Conservation (phyloP, 495 filamentous ascomycete genomes). For the Pyrenula aspistea region DNA sequence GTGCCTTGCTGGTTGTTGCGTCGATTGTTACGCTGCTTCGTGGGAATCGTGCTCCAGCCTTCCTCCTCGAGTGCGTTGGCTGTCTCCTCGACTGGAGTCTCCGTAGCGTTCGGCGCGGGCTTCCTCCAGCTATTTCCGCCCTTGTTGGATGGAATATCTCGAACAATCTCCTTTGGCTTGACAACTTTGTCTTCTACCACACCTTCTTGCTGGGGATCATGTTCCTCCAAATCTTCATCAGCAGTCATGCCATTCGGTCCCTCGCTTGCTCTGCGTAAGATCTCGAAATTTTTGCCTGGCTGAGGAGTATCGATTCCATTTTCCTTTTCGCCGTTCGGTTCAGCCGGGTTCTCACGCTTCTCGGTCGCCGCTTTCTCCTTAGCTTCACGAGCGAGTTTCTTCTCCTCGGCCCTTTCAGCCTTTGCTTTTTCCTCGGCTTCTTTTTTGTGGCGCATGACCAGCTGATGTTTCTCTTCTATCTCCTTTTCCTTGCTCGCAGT, state of each 20-base stretch:
- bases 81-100: conserved; percentile 13
- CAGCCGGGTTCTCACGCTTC: conserved; percentile 30
- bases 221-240: conserved; percentile 18
- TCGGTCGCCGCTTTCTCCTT: conserved; percentile 44
- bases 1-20: conserved; percentile 29
- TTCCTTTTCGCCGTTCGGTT: conserved; percentile 34
- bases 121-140: conserved; percentile 29
- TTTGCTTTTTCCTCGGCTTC: conserved; percentile 80
- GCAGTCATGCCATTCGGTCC: conserved; percentile 27
- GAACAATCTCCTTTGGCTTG: conserved; percentile 30
- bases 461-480: conserved; percentile 74
- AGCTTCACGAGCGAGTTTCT: conserved; percentile 24
- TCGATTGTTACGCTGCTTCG: conserved; percentile 40
- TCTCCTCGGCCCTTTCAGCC: conserved; percentile 50
- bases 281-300: conserved; percentile 37
- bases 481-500: conserved; percentile 77
- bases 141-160: conserved; percentile 19
- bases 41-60: conserved; percentile 65
- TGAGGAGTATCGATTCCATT: conserved; percentile 25
- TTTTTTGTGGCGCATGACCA: conserved; percentile 65
- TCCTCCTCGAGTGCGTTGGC: conserved; percentile 46
- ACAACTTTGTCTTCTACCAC: conserved; percentile 21
- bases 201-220: conserved; percentile 12
- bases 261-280: conserved; percentile 37
- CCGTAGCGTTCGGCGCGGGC: conserved; percentile 16